Base-by-base conservation (phyloP, 1,284 basidiomycete genomes). In the Cerioporus squamosus region DNA sequence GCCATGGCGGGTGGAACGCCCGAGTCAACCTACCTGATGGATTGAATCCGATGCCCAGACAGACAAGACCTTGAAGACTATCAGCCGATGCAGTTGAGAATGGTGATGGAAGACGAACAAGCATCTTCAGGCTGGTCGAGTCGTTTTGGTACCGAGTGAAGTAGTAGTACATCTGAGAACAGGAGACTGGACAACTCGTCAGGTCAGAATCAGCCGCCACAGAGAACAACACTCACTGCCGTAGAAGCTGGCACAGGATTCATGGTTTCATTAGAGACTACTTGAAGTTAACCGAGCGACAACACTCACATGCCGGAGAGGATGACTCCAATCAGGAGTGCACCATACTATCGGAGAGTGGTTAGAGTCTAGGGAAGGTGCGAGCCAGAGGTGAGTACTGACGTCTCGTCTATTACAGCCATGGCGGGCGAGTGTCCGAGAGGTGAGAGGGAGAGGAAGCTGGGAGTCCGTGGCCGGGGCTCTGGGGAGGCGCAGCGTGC, bases 111-210 rank as follows among this genome's bases (percentile, higher is more conserved):
- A 39, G 22, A 60, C 75, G 51, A 60, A 82, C 83, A 43, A 84
- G 73, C 7, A 70, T 57, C 68, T 81, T 83, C 68, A 82, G 79
- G 63, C 78, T 77, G 78, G 78, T 80, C 54, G 74, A 72, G 65
- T 83, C 81, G 74, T 78, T 74, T 54, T 79, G 77, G 67, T 85
- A 83, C 56, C 78, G 75, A 10, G 70, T 74, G 56, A 71, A 87
- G 64, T 86, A 87, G 61, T 79, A 85, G 74, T 77, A 84, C 3
- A 80, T 76, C 67, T 87, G 85, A 29, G 84, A 72, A 52, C 79
- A 77, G 4, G 84, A 82, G 23, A 84, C 85, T 86, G 46, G 1
- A 39, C 61, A 23, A 12, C 22, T 18, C n/a, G 15, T 59, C 10
- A 48, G 42, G 29, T 29, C 29, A n/a, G 29, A 7, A 29, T 29